Evolutionary conservation across 352 stramenopile genomes (phyloP), one percentile per base, ranked within the genome.

Genomic region (Globisporangium paddicum): DNA sequence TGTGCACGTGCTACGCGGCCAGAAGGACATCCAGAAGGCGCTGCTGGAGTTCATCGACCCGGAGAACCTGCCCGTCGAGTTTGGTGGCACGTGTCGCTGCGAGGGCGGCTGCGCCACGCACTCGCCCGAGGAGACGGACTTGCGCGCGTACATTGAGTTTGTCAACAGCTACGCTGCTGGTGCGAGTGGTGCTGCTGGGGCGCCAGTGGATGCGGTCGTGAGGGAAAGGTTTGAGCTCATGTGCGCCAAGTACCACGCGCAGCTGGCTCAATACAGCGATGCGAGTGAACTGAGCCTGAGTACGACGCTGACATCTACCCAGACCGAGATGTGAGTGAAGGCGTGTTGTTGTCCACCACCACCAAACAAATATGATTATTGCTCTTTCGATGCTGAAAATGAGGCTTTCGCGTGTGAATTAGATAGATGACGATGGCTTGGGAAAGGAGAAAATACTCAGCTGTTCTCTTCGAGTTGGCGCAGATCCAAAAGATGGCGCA

Each of bases 11-110:
- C 38, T 88, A 35, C 72, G 81, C 25, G 75, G 81, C 14, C 66
- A 85, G 54, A 89, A 89, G 44, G 79, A 91, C 35, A 86, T 91
- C 19, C 75, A 70, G 32, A 87, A 89, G 61, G 75, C 76, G 19
- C 52, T 91, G 47, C 67, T 89, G 38, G 77, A 91, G 59, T 86
- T 83, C 38, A 69, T 91, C 18, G 73, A 76, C 28, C 57, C 73
- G 14, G 79, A 88, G 30, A 86, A 82, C 52, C 55, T 91, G 26
- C 81, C 81, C 6, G 72, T 77, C 18, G 77, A 89, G 58, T 89
- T 85, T 37, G 81, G 81, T 23, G 81, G 81, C 47, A 65, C 62
- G n/a, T 89, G 81, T 48, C 51, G 67, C 21, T 90, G 81, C 44
- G 69, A 77, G 44, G 79, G 81, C 16, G 79, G 79, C 18, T 90